Percentiles rank a stretch among this genome's conserved stretches.
phyloP scores from a whole-genome alignment of 441 rosid genomes.

The Jatropha multifida region DNA sequence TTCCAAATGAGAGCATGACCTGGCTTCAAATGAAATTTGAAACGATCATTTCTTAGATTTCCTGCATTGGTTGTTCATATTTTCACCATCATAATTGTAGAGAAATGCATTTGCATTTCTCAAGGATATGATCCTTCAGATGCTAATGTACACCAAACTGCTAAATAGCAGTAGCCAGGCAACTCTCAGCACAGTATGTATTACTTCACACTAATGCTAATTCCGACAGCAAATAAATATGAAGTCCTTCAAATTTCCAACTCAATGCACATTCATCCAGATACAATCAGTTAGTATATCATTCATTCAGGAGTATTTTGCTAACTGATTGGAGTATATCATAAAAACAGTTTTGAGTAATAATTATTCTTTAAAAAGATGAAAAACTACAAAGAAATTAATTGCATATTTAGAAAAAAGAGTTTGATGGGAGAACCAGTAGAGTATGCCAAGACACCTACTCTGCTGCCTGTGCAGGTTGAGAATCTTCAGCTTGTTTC shows the following conservation, averaged over 20 bases:
- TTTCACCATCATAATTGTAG: too few relatives aligned
- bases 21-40: too few relatives aligned
- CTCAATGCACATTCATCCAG: background rate
- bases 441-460: constrained; percentile 30
- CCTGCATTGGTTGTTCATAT: too few relatives aligned
- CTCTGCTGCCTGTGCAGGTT: constrained; percentile 49
- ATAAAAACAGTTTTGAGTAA: constrained; percentile 15
- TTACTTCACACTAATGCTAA: too few relatives aligned
- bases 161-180: too few relatives aligned
- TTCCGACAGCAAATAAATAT: background rate
- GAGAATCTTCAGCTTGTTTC: constrained; percentile 60
- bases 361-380: constrained; percentile 32
- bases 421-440: constrained; percentile 14
- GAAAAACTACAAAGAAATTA: constrained; percentile 14
- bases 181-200: too few relatives aligned
- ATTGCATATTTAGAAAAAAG: constrained; percentile 11
- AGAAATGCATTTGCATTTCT: too few relatives aligned
- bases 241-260: background rate
- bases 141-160: too few relatives aligned
- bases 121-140: too few relatives aligned
- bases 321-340: constrained; percentile 10
- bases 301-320: constrained; percentile 5
- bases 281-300: background rate
- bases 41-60: too few relatives aligned
- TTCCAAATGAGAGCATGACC: too few relatives aligned